Base-by-base conservation (phyloP, 345 rosid species). In the Citrus cavaleriei region DNA sequence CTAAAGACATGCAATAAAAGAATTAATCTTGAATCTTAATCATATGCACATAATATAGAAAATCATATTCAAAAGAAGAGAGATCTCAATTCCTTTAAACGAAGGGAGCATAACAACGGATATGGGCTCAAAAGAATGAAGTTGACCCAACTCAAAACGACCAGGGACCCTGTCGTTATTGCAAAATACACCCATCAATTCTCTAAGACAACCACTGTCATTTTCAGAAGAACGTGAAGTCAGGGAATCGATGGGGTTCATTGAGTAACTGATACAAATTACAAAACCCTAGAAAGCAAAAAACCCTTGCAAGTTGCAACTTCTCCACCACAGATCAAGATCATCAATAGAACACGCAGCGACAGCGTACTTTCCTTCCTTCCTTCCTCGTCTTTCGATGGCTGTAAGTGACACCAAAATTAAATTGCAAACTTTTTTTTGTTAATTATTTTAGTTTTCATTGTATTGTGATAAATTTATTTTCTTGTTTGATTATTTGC, bases 371-470 rank as follows among this genome's bases (percentile, higher is more conserved):
- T 12, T 0, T 46, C 51, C 7, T 7, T 61, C 51, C 7, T 7
- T 61, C 22, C 30, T 70, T 49, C 60, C 54, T 75, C 49, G 14
- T 34, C 66, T 42, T 34, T 13, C 37, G 5, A 81, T 84, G 86
- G 86, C 86, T 22, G 86, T 84, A 67, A 81, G 84, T 81, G 19
- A 46, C 51, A 12, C 18, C 13, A 46, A 42, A 42, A 42, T 42
- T 46, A 12, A 46, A 46, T 46, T 12, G 16, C 51, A 46, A 46
- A 46, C 16, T 42, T 46, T 46, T 46, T 46, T 12, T 46, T 46
- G 14, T 42, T 40, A 42, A 46, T 13, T 12, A 46, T 46, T 13
- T 46, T 3, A 0, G 5, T 46, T 46, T 46, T 46, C 51, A 13
- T 46, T 46, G 1, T 13, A 25, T 34, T 38, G 40, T 22, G 60